These are phyloP conservation scores for Suhomyces atakaporum DNA, from an alignment of 1,139 yeast genomes.

Conservation along the genomic window DNA sequence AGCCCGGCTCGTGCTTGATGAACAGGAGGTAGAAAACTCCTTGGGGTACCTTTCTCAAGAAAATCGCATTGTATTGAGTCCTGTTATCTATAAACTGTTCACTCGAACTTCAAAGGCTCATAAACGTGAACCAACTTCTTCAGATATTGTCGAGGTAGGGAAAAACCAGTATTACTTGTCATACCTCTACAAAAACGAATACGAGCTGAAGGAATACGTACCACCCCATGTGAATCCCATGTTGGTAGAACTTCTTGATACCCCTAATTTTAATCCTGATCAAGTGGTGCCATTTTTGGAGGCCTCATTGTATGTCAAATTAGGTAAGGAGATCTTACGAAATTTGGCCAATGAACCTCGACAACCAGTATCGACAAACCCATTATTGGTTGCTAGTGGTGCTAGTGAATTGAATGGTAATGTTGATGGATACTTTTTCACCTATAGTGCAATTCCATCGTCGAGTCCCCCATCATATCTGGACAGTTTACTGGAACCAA, in stretches of 20 bases:
- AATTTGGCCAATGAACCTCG: conserved; percentile 70
- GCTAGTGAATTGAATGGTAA: conserved; percentile 74
- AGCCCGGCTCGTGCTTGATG: conserved; percentile 53
- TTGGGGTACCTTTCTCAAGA: conserved; percentile 16
- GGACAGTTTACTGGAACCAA: conserved; percentile 15
- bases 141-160: conserved; percentile 9
- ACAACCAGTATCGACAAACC: conserved; percentile 62
- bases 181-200: conserved; percentile 23
- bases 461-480: conserved; percentile 55
- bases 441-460: conserved; percentile 68
- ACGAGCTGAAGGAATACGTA: conserved; percentile 24
- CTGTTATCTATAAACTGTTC: conserved; percentile 29
- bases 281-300: conserved; percentile 74
- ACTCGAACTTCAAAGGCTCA: conserved; percentile 6
- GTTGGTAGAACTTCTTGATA: conserved; percentile 66
- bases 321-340: conserved; percentile 58
- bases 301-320: conserved; percentile 61
- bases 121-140: conserved; percentile 1
- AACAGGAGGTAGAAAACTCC: conserved; percentile 24
- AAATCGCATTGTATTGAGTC: conserved; percentile 26
- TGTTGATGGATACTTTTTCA: conserved; percentile 70
- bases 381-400: conserved; percentile 73
- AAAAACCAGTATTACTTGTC: conserved; percentile 30
- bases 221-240: conserved; percentile 58
- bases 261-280: conserved; percentile 67